Percentiles rank a stretch among this genome's conserved stretches.
Conservation (phyloP, 495 filamentous ascomycete genomes). For the Alectoria sarmentosa region DNA sequence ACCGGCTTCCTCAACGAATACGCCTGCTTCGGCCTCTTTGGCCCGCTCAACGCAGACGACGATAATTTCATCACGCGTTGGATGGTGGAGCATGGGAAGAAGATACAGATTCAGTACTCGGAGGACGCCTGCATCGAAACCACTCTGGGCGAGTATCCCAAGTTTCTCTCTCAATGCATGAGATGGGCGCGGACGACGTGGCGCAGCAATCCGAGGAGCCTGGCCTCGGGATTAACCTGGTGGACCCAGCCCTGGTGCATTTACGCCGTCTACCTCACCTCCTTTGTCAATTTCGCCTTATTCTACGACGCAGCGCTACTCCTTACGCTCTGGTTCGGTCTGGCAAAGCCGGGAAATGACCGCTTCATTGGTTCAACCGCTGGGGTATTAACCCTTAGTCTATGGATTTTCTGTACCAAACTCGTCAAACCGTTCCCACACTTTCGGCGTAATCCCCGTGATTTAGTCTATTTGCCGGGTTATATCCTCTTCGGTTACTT, state of each 20-base stretch:
- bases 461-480: constrained; percentile 47
- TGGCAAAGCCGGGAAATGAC: background rate
- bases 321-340: background rate
- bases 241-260: constrained; percentile 50
- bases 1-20: constrained; percentile 50
- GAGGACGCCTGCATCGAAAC: constrained; percentile 52
- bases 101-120: constrained; percentile 56
- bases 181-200: constrained; percentile 60
- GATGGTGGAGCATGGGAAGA: constrained; percentile 48
- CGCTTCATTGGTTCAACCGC: background rate
- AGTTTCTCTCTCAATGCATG: constrained; percentile 52
- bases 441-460: constrained; percentile 48
- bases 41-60: constrained; percentile 53
- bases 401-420: constrained; percentile 46
- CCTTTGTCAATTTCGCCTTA: constrained; percentile 52
- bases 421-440: constrained; percentile 53
- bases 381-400: constrained; percentile 1
- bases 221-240: constrained; percentile 44
- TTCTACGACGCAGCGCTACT: constrained; percentile 47
- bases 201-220: constrained; percentile 52
- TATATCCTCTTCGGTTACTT: constrained; percentile 54
- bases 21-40: constrained; percentile 39
- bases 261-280: constrained; percentile 54
- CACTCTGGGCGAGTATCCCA: constrained; percentile 47
- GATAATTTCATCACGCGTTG: constrained; percentile 66